A percentile compares a stretch with the other conserved stretches of the same genome.
Conservation (phyloP, 2,329 filamentous ascomycete species). For the Neonectria magnoliae region DNA sequence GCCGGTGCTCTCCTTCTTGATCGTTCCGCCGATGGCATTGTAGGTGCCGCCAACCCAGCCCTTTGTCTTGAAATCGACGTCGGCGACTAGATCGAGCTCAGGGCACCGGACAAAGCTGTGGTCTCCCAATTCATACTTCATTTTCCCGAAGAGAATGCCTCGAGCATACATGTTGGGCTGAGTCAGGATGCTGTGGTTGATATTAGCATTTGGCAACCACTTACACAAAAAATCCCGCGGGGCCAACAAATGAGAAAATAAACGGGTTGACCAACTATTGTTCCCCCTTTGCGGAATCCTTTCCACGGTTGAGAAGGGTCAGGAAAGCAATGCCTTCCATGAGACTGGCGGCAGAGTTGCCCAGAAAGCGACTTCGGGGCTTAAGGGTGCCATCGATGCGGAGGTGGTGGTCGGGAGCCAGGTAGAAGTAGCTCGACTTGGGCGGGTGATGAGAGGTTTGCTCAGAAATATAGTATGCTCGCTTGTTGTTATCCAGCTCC, state of each 20-base stretch:
- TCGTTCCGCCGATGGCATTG: slow-evolving; percentile 91
- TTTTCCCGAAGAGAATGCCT: slow-evolving; percentile 96
- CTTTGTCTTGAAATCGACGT: slow-evolving; percentile 98
- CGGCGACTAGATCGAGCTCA: slow-evolving; percentile 84
- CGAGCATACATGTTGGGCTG: slow-evolving; percentile 99
- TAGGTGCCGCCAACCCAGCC: slow-evolving; percentile 97
- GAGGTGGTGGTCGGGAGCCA: slow-evolving; percentile 92
- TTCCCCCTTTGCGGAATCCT: slow-evolving; percentile 74
- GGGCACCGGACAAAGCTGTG: slow-evolving; percentile 94
- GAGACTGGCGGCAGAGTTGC: slow-evolving; percentile 96
- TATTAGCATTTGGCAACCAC: slow-evolving; percentile 32
- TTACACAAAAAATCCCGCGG: neutral
- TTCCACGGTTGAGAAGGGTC: slow-evolving; percentile 80
- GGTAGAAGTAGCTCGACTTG: slow-evolving; percentile 99
- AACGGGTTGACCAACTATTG: slow-evolving; percentile 76
- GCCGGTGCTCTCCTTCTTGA: slow-evolving; percentile 87
- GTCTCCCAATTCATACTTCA: slow-evolving; percentile 99
- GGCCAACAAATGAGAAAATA: neutral
- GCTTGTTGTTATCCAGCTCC: slow-evolving; percentile 86
- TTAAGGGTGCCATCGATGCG: slow-evolving; percentile 96
- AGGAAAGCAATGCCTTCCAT: slow-evolving; percentile 97
- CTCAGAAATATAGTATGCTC: slow-evolving; percentile 95
- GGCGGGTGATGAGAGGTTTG: slow-evolving; percentile 98
- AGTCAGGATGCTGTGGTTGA: slow-evolving; percentile 76
- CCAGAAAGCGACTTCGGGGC: slow-evolving; percentile 92